These are phyloP conservation scores for Favolaschia claudopus DNA, from an alignment of 768 basidiomycete species.

Conservation along the genomic window DNA sequence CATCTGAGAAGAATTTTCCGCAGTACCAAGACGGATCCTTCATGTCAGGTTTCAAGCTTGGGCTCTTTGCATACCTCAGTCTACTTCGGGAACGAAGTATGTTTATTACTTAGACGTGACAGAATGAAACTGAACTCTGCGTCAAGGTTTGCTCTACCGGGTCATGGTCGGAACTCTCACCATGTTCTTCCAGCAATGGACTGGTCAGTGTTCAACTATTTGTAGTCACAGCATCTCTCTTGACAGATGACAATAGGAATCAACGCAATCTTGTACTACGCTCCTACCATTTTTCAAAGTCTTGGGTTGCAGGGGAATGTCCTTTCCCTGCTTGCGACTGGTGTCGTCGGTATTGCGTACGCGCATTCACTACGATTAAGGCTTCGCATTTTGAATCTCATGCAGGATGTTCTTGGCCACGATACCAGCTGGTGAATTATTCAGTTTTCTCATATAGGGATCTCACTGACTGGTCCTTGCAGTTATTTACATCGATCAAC, in stretches of 20 bases:
- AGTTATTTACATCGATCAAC: slow-evolving; percentile 80
- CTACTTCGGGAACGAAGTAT: slow-evolving; percentile 59
- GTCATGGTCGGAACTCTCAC: slow-evolving; percentile 64
- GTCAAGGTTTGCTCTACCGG: slow-evolving; percentile 64
- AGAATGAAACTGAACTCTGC: too few relatives aligned
- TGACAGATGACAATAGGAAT: slow-evolving; percentile 50
- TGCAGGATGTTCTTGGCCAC: slow-evolving; percentile 76
- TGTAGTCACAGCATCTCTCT: neutral
- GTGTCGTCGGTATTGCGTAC: slow-evolving; percentile 82
- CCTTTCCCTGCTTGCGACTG: slow-evolving; percentile 59
- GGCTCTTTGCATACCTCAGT: slow-evolving; percentile 66
- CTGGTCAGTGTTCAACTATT: slow-evolving; percentile 35
- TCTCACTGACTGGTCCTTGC: too few relatives aligned
- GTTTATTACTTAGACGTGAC: slow-evolving; percentile 16
- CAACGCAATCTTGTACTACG: slow-evolving; percentile 81
- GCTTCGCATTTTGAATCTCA: neutral
- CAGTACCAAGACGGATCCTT: slow-evolving; percentile 69
- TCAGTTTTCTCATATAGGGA: too few relatives aligned
- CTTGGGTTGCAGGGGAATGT: slow-evolving; percentile 71
- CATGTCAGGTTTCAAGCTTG: slow-evolving; percentile 66
- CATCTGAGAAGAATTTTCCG: slow-evolving; percentile 61
- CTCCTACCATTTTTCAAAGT: slow-evolving; percentile 69
- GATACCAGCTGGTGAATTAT: too few relatives aligned
- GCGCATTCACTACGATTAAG: slow-evolving; percentile 26
- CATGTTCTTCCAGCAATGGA: slow-evolving; percentile 90